Conservation (phyloP, 192 early-diverging fungal genomes). For the Polychytrium aggregatum region DNA sequence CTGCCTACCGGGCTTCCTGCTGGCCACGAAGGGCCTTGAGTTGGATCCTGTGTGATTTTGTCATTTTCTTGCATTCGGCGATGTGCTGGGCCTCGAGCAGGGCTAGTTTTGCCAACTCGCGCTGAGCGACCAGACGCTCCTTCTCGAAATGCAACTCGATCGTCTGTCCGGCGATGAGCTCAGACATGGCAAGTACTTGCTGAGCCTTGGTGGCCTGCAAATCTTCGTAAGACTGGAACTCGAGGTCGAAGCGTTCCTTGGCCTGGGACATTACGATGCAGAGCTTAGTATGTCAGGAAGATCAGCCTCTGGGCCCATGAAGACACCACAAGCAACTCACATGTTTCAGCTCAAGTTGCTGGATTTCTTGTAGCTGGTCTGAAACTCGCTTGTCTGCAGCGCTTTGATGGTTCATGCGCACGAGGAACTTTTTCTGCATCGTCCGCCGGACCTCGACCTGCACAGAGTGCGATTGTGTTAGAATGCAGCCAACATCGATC, state of each 20-base stretch:
- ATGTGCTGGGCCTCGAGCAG: too few species aligned
- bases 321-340: not conserved
- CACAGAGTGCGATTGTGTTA: too few species aligned
- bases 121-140: conserved; percentile 1
- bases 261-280: conserved; percentile 17
- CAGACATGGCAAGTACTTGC: conserved; percentile 1
- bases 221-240: conserved; percentile 13
- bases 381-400: not conserved
- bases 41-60: too few species aligned
- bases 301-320: conserved; percentile 1
- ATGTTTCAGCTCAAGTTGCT: not conserved
- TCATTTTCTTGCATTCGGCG: too few species aligned
- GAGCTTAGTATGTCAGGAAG: conserved; percentile 15
- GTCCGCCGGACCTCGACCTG: conserved; percentile 5
- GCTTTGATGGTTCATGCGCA: conserved; percentile 11
- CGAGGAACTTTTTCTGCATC: conserved; percentile 18
- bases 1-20: too few species aligned
- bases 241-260: conserved; percentile 22
- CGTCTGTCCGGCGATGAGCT: conserved; percentile 5
- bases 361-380: not conserved
- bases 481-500: too few species aligned
- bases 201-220: not conserved
- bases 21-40: too few species aligned
- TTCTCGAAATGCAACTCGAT: conserved; percentile 16
- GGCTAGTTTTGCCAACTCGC: too few species aligned